Percentiles rank a stretch among this genome's conserved stretches.
Conservation (phyloP, 1,139 yeast species). For the Meyerozyma sp. region DNA sequence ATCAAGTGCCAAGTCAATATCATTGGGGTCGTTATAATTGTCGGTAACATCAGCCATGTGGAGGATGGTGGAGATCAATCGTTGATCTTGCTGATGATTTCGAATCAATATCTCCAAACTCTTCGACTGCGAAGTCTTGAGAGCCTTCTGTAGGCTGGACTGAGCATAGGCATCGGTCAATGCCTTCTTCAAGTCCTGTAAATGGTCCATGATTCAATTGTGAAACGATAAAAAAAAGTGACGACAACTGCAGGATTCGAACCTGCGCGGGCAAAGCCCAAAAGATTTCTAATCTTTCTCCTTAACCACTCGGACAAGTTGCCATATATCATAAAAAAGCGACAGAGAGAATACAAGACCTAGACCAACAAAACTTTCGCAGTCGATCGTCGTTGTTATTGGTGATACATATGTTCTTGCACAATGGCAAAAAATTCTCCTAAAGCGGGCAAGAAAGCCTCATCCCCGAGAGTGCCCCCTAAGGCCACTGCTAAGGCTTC, state of each 20-base stretch:
- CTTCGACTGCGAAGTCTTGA: not conserved
- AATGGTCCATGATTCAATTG: not conserved
- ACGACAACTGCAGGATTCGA: conserved; percentile 47
- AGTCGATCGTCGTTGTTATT: not conserved
- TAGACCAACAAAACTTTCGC: not conserved
- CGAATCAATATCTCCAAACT: not conserved
- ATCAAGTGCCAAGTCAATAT: conserved; percentile 19
- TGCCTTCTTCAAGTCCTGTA: not conserved
- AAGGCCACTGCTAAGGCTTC: not conserved
- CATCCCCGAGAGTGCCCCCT: not conserved
- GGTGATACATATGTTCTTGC: not conserved
- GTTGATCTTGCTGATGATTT: not conserved
- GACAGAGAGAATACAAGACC: too few species aligned
- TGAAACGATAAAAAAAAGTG: conserved; percentile 9
- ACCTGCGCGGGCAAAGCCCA: conserved; percentile 54
- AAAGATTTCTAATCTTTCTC: conserved; percentile 34
- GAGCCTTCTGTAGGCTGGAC: not conserved
- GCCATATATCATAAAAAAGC: not conserved
- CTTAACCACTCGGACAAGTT: conserved; percentile 35
- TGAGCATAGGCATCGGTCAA: not conserved
- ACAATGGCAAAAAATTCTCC: not conserved
- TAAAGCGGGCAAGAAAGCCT: not conserved
- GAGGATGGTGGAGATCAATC: not conserved
- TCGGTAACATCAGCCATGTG: not conserved
- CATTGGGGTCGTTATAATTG: conserved; percentile 3